These are phyloP conservation scores for Eucommia ulmoides DNA, from an alignment of 257 asterid species.

Conservation along the genomic window DNA sequence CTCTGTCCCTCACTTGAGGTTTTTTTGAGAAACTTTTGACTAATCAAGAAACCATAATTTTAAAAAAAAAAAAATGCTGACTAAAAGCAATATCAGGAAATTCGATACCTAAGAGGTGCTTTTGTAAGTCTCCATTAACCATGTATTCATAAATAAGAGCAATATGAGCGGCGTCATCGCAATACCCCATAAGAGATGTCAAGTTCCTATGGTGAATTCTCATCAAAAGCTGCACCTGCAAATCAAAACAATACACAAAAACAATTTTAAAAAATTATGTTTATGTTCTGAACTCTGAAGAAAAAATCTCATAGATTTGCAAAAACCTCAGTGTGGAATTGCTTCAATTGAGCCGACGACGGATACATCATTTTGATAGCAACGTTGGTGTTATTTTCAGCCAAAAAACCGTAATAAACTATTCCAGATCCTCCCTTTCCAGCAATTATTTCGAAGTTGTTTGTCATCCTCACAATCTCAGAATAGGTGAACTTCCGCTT, in stretches of 20 bases:
- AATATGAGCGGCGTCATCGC: not conserved
- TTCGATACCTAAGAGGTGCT: not conserved
- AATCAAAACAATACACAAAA: not conserved
- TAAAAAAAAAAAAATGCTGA: too few species aligned
- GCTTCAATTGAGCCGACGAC: conserved; percentile 1
- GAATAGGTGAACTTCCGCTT: conserved; percentile 12
- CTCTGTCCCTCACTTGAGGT: too few species aligned
- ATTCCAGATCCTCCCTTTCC: conserved; percentile 41
- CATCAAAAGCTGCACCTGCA: not conserved
- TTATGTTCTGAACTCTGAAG: not conserved
- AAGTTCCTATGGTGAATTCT: not conserved
- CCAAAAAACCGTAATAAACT: conserved; percentile 24
- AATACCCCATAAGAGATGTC: not conserved
- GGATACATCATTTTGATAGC: conserved; percentile 32
- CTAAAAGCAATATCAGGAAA: too few species aligned
- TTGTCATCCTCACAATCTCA: conserved; percentile 18
- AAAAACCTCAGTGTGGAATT: not conserved
- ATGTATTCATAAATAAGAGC: not conserved
- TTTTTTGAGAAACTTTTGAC: too few species aligned
- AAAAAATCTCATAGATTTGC: not conserved
- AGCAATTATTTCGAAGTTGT: conserved; percentile 16
- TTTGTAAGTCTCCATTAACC: not conserved
- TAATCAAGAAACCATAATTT: too few species aligned
- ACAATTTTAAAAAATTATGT: not conserved
- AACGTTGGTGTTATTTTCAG: conserved; percentile 18